Evolutionary conservation across 805 yeast genomes (phyloP), one percentile per base, ranked within the genome.

Genomic region (Starmerella bacillaris): DNA sequence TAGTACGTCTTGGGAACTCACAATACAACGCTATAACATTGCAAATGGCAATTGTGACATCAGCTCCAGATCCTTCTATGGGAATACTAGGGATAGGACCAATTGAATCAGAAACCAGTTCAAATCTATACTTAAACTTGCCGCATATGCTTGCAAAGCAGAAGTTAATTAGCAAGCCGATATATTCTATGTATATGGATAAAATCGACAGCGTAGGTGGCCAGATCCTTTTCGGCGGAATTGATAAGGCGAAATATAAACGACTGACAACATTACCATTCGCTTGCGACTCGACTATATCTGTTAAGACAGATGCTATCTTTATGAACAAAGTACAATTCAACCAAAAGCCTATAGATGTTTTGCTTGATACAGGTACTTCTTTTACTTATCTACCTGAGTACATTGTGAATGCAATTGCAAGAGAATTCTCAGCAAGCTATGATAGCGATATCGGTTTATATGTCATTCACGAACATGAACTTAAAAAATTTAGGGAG

Each of bases 31-130:
- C 77, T 11, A 40, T 59, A 1, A 57, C 61, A 38, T 56, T 77
- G 29, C 70, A 79, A n/a, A 67, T 82, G 53, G 94, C 86, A 1
- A 70, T 82, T 18, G 86, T 78, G 5, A 72, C 74, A 47, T 51
- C 58, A 21, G 67, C 83, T 1, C 69, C 72, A 34, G 73, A 84
- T 7, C 55, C 68, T 5, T 57, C 67, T 2, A 41, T 47, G 48
- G 92, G 92, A 35, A 46, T 53, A 30, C 42, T 55, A 17, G 58
- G 58, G 4, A 47, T 50, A 20, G 51, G 52, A 1, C 51, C 49
- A 2, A 19, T 41, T 4, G 44, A 37, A 21, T 30, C 47, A 15
- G 52, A 48, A 27, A 33, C 38, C 1, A 33, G 42, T 29, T 20
- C 24, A 3, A 15, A 17, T 4, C 30, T 27, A 1, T 78, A 78